These are phyloP conservation scores for Phytopythium vexans DNA, from an alignment of 352 stramenopile species.

Conservation along the genomic window DNA sequence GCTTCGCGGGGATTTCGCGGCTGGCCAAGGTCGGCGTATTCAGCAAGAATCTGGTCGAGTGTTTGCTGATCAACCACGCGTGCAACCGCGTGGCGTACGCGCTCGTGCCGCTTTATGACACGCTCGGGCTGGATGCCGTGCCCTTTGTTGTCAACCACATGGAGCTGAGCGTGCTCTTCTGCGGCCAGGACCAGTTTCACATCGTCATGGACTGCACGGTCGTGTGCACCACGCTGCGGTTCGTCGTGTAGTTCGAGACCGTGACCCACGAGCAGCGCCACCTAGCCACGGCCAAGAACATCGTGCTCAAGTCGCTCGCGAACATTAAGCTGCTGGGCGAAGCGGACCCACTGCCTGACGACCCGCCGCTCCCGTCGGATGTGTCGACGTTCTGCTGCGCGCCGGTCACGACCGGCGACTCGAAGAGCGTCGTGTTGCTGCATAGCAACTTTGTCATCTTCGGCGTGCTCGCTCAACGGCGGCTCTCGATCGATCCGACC, in stretches of 20 bases:
- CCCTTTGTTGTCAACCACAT: constrained; percentile 74
- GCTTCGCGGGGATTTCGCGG: constrained; percentile 25
- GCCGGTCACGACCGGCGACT: constrained; percentile 91
- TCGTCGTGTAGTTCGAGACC: constrained; percentile 51
- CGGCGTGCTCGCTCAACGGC: constrained; percentile 18
- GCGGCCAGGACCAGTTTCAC: constrained; percentile 46
- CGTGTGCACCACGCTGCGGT: constrained; percentile 41
- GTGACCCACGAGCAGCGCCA: constrained; percentile 30
- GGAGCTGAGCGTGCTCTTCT: constrained; percentile 53
- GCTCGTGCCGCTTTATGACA: constrained; percentile 78
- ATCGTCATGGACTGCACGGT: constrained; percentile 52
- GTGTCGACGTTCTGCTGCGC: constrained; percentile 92
- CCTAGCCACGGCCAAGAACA: constrained; percentile 14
- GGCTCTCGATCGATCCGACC: constrained; percentile 23
- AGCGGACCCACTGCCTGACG: constrained; percentile 18
- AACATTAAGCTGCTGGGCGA: constrained; percentile 31
- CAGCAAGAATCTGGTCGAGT: constrained; percentile 68
- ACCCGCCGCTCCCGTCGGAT: constrained; percentile 48
- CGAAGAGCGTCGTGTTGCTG: constrained; percentile 93
- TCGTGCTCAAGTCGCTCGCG: constrained; percentile 40
- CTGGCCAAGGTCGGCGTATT: constrained; percentile 59
- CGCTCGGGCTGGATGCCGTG: constrained; percentile 62
- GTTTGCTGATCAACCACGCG: constrained; percentile 44
- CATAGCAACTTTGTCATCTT: constrained; percentile 63
- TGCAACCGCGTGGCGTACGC: constrained; percentile 61